Evolutionary conservation across 78 protist species (phyloP).

Genomic region (Cavenderia fasciculata): DNA sequence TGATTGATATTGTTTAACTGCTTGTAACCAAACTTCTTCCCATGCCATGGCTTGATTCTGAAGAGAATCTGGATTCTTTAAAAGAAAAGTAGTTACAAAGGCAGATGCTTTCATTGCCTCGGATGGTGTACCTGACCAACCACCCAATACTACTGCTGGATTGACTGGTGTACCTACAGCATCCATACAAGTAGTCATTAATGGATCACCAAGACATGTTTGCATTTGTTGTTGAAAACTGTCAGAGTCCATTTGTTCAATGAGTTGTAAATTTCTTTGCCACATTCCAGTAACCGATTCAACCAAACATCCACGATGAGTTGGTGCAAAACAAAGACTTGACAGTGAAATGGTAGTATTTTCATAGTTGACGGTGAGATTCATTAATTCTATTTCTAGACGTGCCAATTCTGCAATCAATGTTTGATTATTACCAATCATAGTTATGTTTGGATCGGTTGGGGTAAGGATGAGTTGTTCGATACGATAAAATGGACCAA

Average conservation of each 20-base stretch:
- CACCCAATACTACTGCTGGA: conserved; percentile 25
- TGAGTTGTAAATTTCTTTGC: neutral
- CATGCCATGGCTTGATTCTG: neutral
- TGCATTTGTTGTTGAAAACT: neutral
- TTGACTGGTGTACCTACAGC: conserved; percentile 22
- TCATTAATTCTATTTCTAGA: conserved; percentile 9
- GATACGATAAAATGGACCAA: conserved; percentile 74
- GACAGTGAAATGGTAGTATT: neutral
- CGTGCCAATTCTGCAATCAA: neutral
- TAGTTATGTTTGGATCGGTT: neutral
- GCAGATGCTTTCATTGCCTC: neutral
- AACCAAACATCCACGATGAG: conserved; percentile 37
- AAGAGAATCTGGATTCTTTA: neutral
- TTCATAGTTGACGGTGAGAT: neutral
- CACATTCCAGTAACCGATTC: conserved; percentile 31
- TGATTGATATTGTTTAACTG: neutral
- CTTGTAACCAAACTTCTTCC: conserved; percentile 34
- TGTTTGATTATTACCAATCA: neutral
- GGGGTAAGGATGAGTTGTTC: conserved; percentile 45
- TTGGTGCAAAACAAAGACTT: conserved; percentile 44
- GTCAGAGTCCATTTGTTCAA: neutral
- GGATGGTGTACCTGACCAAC: neutral
- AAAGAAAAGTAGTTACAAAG: conserved; percentile 20
- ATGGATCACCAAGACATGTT: neutral
- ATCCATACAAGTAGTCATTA: conserved; percentile 15